Evolutionary conservation across 495 filamentous ascomycete genomes (phyloP).

Genomic region (Neurospora sp.): DNA sequence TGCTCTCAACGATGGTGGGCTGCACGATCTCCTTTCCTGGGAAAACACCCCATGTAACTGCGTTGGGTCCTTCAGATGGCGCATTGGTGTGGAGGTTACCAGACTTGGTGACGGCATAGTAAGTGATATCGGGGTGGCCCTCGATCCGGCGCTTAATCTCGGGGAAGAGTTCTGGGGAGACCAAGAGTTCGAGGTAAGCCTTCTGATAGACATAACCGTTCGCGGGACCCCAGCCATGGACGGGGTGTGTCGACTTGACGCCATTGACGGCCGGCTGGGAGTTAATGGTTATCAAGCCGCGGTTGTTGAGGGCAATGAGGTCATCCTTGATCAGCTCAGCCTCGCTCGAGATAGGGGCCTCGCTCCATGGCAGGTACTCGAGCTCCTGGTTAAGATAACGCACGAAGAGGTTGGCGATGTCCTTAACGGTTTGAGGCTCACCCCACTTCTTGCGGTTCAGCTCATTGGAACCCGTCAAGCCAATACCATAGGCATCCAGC

Average conservation of each 20-base stretch:
- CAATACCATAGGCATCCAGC: conserved; percentile 90
- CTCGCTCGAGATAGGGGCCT: conserved; percentile 73
- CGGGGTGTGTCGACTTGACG: conserved; percentile 74
- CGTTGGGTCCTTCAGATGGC: conserved; percentile 77
- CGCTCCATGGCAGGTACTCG: conserved; percentile 87
- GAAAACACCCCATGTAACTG: conserved; percentile 98
- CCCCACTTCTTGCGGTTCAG: conserved; percentile 95
- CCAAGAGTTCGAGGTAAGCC: conserved; percentile 85
- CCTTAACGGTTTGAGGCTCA: conserved; percentile 63
- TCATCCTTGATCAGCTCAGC: conserved; percentile 64
- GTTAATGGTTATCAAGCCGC: conserved; percentile 91
- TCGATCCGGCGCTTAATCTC: conserved; percentile 76
- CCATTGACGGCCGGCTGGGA: conserved; percentile 94
- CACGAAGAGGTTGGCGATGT: conserved; percentile 74
- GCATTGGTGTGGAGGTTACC: conserved; percentile 81
- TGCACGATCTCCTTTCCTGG: conserved; percentile 98
- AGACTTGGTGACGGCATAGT: conserved; percentile 77
- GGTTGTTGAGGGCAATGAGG: conserved; percentile 69
- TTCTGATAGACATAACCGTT: conserved; percentile 99
- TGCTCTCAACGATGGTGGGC: conserved; percentile 96
- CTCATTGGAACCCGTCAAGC: conserved; percentile 93
- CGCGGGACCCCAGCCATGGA: conserved; percentile 88
- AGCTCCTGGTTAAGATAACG: conserved; percentile 72
- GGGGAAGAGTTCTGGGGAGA: conserved; percentile 66
- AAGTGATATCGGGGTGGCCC: conserved; percentile 70